These are phyloP conservation scores for Malus asiatica DNA, from an alignment of 306 rosid genomes.

Conservation along the genomic window DNA sequence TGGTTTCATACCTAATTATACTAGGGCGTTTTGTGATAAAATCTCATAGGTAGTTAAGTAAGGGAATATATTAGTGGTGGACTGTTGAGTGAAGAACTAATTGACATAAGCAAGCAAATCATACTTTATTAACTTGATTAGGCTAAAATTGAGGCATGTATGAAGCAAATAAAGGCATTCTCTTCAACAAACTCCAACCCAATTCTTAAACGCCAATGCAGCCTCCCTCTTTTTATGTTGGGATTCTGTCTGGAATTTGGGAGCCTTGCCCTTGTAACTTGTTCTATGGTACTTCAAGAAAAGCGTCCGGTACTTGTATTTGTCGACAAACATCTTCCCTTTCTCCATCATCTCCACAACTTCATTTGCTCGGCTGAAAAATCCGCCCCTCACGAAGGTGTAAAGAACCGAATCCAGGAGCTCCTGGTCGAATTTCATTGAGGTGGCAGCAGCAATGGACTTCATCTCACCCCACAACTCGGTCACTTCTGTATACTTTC, in stretches of 20 bases:
- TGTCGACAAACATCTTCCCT: conserved; percentile 68
- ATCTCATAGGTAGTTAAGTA: no score
- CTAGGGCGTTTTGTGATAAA: no score
- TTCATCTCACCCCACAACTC: conserved; percentile 95
- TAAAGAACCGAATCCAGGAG: conserved; percentile 84
- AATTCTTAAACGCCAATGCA: conserved; percentile 57
- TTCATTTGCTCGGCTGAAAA: conserved; percentile 74
- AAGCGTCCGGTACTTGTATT: conserved; percentile 73
- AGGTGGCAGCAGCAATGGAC: conserved; percentile 50
- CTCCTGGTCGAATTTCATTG: conserved; percentile 88
- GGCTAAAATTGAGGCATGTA: neutral
- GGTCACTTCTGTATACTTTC: conserved; percentile 74
- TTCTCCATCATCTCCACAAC: conserved; percentile 79
- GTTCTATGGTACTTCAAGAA: conserved; percentile 87
- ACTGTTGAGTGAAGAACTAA: neutral
- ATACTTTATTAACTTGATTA: neutral
- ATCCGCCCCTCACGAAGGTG: conserved; percentile 81
- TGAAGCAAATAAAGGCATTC: neutral
- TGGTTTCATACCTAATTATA: no score
- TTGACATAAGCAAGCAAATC: neutral
- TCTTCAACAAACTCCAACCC: conserved; percentile 67
- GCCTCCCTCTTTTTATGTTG: conserved; percentile 76
- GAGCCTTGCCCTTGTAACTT: conserved; percentile 78
- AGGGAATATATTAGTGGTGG: no score
- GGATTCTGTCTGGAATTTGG: conserved; percentile 66